These are phyloP conservation scores for Pulveroboletus sp. DNA, from an alignment of 768 basidiomycete genomes.

Conservation along the genomic window DNA sequence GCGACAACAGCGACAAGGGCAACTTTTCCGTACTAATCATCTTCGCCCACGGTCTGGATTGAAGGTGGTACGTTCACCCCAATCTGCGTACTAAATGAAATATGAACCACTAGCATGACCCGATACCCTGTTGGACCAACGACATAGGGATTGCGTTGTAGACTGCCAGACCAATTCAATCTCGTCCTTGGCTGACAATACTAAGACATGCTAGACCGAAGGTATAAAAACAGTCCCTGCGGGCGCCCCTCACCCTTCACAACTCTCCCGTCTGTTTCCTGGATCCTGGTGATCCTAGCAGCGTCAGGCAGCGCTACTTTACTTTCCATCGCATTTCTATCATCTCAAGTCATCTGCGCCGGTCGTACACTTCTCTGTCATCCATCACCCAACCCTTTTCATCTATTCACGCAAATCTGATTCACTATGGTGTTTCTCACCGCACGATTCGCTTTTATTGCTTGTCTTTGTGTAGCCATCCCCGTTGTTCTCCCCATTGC, in stretches of 20 bases:
- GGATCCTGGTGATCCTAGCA: conserved; percentile 53
- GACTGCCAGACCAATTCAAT: conserved; percentile 10
- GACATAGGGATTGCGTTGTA: conserved; percentile 1
- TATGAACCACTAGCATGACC: neutral
- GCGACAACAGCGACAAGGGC: neutral
- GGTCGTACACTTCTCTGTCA: conserved; percentile 15
- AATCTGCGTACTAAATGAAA: neutral
- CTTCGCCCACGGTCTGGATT: neutral
- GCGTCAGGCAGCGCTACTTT: conserved; percentile 14
- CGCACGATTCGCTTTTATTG: conserved; percentile 43
- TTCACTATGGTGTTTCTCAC: conserved; percentile 47
- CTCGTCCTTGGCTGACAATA: conserved; percentile 16
- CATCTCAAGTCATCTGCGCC: conserved; percentile 20
- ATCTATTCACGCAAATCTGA: conserved; percentile 11
- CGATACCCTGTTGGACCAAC: neutral
- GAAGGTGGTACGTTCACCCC: neutral
- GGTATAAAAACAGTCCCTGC: conserved; percentile 19
- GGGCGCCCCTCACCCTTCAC: conserved; percentile 25
- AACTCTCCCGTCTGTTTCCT: conserved; percentile 34
- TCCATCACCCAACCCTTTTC: neutral
- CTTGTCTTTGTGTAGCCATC: conserved; percentile 42
- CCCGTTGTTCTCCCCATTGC: conserved; percentile 32
- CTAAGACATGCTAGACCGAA: conserved; percentile 9
- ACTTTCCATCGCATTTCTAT: conserved; percentile 16
- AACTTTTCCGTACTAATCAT: neutral